Base-by-base conservation (phyloP, 2,329 filamentous ascomycete genomes). In the Ascochyta pisi region DNA sequence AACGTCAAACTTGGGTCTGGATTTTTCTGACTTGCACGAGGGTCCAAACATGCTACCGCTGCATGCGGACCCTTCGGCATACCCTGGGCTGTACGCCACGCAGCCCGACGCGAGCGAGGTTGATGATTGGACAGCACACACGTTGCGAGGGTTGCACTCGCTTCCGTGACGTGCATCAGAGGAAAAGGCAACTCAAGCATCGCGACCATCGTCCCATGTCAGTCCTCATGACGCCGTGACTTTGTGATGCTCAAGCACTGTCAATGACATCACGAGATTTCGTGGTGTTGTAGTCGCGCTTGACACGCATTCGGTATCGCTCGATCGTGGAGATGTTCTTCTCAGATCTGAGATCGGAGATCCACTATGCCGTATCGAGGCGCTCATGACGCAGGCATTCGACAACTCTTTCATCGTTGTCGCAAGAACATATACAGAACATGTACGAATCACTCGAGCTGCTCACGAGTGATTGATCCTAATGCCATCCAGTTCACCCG, bases 341-440 rank as follows among this genome's bases (percentile, higher is more conserved):
- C 45, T 23, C 35, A 61, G 52, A 62, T 67, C 61, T 60, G 29
- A 29, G 48, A 57, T 57, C 54, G 39, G 29, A 27, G 34, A 26
- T 27, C 48, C 49, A 57, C 57, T 68, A 15, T 69, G 60, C 67
- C 61, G 41, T 58, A 53, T 70, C 65, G 46, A 63, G 61, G 58
- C 46, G 49, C 58, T 69, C 65, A 72, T 73, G 69, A 73, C 70
- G 70, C 69, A 71, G 60, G 53, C 37, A 56, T 64, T 57, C 35
- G 64, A 67, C 49, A 44, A 42, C 35, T 57, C 48, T 54, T 40
- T 54, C 58, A 50, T 61, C 54, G 47, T 38, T 51, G 52, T 47
- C 51, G 40, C 40, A 54, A 57, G 59, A 43, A 46, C 47, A 51
- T 44, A 56, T 39, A 51, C 42, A 51, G 22, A 24, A 35, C 38